Conservation (phyloP, 1,284 basidiomycete species). For the Rhodotorula glutinis region DNA sequence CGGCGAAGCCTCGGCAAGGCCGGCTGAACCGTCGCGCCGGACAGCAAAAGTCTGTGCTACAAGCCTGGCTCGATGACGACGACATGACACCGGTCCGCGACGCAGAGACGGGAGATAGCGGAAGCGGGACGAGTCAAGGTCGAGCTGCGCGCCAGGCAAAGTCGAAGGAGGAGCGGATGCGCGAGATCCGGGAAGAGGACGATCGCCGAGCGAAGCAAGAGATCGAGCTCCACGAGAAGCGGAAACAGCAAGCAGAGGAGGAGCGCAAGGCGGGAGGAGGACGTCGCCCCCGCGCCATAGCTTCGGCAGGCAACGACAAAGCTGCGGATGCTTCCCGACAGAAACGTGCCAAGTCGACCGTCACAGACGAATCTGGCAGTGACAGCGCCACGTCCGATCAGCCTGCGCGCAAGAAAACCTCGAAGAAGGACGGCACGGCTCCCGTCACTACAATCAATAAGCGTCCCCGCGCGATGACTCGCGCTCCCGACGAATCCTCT, state of each 20-base stretch:
- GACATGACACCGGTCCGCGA: background rate
- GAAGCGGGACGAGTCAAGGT: background rate
- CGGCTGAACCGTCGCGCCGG: constrained; percentile 7
- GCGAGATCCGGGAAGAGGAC: constrained; percentile 29
- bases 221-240: background rate
- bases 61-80: constrained; percentile 13
- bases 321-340: background rate
- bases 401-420: constrained; percentile 3
- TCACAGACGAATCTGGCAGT: background rate
- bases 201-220: constrained; percentile 8
- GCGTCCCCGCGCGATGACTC: constrained; percentile 5
- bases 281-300: background rate
- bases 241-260: background rate
- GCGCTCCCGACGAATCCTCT: background rate
- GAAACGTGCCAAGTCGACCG: constrained; percentile 10
- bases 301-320: background rate
- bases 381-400: constrained; percentile 1
- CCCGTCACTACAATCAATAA: constrained; percentile 14
- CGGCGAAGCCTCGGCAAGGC: background rate
- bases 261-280: constrained; percentile 4
- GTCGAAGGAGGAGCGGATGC: constrained; percentile 21
- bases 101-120: background rate
- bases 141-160: background rate
- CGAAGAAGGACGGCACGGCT: constrained; percentile 16
- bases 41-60: background rate